phyloP scores from a whole-genome alignment of 164 flowering plant species.

The Nelumbo lutea region DNA sequence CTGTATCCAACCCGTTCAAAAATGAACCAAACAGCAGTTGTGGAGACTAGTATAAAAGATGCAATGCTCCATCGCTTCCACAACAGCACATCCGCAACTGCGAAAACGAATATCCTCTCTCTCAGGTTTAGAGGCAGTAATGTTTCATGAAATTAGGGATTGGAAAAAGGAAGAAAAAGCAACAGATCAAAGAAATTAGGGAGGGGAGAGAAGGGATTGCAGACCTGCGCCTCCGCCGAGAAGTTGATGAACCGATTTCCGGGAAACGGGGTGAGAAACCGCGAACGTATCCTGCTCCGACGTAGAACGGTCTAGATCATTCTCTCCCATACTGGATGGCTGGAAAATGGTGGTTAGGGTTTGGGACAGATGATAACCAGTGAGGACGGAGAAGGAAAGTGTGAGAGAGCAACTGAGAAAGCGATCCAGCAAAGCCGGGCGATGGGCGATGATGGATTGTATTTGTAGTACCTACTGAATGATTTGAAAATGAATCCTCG shows the following conservation, averaged over 20 bases:
- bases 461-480: too few relatives aligned
- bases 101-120: neutral
- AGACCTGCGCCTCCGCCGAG: slow-evolving; percentile 77
- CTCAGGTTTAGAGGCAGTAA: neutral
- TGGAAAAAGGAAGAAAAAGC: neutral
- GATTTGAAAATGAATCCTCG: too few relatives aligned
- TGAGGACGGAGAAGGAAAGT: neutral
- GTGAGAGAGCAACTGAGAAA: neutral
- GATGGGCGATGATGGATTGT: too few relatives aligned
- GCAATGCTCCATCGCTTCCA: slow-evolving; percentile 57
- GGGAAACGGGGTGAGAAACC: slow-evolving; percentile 18
- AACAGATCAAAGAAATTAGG: neutral
- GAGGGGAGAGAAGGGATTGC: slow-evolving; percentile 8
- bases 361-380: slow-evolving; percentile 1
- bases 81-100: slow-evolving; percentile 77
- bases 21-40: slow-evolving; percentile 56
- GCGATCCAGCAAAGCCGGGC: neutral
- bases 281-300: neutral
- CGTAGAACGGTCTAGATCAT: slow-evolving; percentile 4
- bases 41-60: slow-evolving; percentile 29
- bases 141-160: neutral
- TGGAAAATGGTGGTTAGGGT: slow-evolving; percentile 23
- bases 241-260: slow-evolving; percentile 47
- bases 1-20: slow-evolving; percentile 67
- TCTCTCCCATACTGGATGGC: slow-evolving; percentile 19